Evolutionary conservation across 768 basidiomycete species (phyloP).

Genomic region (Crepidotus variabilis): DNA sequence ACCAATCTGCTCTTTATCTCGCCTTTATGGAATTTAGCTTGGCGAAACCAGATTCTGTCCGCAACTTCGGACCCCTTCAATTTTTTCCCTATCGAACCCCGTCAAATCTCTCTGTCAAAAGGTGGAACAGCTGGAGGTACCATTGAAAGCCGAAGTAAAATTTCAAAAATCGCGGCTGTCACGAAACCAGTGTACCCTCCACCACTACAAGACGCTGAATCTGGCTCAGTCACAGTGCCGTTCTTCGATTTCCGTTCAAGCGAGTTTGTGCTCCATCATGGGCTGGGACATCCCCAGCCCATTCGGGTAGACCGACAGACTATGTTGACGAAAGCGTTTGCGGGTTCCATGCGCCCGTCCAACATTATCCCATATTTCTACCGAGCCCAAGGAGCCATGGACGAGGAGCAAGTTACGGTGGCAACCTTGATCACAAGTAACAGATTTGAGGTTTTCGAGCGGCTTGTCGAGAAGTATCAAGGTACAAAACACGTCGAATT

Average conservation of each 20-base stretch:
- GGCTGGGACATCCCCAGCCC: conserved; percentile 28
- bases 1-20: conserved; percentile 35
- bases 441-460: conserved; percentile 67
- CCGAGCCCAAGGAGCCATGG: conserved; percentile 53
- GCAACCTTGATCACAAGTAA: conserved; percentile 83
- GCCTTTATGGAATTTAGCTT: conserved; percentile 25
- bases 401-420: conserved; percentile 72
- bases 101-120: too few relatives aligned
- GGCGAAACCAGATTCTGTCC: neutral
- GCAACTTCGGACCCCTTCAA: neutral
- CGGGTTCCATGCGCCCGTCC: conserved; percentile 66
- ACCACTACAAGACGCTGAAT: neutral
- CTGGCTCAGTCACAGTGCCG: neutral
- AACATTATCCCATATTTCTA: conserved; percentile 82
- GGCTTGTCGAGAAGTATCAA: conserved; percentile 73
- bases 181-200: neutral
- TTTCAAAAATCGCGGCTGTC: neutral
- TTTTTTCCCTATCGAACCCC: neutral
- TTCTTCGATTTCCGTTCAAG: conserved; percentile 27
- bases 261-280: conserved; percentile 27
- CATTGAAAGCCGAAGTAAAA: neutral
- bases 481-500: conserved; percentile 34
- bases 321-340: conserved; percentile 67
- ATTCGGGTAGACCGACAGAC: conserved; percentile 42
- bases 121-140: neutral